A percentile compares a stretch with the other conserved stretches of the same genome.
Conservation (phyloP, 2,329 filamentous ascomycete species). For the Penicillium griseofulvum region DNA sequence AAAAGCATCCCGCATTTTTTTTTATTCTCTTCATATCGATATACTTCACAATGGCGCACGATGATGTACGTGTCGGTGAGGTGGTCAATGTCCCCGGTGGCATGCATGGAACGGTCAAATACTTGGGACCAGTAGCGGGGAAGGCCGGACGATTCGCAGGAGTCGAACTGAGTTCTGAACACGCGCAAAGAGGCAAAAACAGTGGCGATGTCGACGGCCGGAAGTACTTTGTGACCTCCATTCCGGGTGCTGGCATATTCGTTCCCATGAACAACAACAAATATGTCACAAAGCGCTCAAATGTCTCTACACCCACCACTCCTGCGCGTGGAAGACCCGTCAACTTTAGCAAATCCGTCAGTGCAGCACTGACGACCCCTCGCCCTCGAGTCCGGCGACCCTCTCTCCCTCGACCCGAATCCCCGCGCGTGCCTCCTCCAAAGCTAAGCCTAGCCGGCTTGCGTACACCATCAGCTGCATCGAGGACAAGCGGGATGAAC, state of each 20-base stretch:
- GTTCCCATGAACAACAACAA: conserved; percentile 77
- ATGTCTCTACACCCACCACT: conserved; percentile 64
- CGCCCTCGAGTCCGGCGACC: conserved; percentile 65
- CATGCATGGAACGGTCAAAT: conserved; percentile 87
- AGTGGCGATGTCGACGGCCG: conserved; percentile 88
- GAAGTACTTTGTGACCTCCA: conserved; percentile 75
- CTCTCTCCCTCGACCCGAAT: conserved; percentile 84
- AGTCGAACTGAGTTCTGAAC: conserved; percentile 81
- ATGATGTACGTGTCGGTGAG: conserved; percentile 72
- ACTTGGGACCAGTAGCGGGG: conserved; percentile 79
- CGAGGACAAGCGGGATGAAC: conserved; percentile 33
- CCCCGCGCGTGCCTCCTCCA: conserved; percentile 64
- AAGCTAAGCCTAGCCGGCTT: conserved; percentile 56
- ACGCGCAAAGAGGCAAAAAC: conserved; percentile 84
- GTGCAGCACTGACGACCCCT: conserved; percentile 66
- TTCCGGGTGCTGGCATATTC: conserved; percentile 87
- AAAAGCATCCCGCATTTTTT: not conserved
- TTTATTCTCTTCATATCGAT: not conserved
- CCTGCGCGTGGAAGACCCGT: conserved; percentile 64
- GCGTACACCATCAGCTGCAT: conserved; percentile 53
- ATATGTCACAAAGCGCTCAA: conserved; percentile 59
- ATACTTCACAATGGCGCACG: conserved; percentile 35
- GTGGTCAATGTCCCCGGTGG: conserved; percentile 86
- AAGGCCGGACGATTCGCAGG: conserved; percentile 92
- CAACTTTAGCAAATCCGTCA: conserved; percentile 87